Conservation (phyloP, 2,329 filamentous ascomycete species). For the Emergomyces orientalis region DNA sequence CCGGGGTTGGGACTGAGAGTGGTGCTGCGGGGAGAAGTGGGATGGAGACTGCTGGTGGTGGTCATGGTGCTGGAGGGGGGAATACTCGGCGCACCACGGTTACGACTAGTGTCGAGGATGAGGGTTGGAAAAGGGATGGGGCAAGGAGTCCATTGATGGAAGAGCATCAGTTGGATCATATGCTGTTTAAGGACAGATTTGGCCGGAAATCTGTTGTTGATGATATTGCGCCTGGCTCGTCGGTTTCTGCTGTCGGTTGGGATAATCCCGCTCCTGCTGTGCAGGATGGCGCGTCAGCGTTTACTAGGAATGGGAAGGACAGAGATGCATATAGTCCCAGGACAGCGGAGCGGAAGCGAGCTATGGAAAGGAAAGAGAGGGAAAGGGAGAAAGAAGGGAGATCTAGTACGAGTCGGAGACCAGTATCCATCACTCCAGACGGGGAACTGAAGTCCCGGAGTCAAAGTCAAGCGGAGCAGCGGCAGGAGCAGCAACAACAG, state of each 20-base stretch:
- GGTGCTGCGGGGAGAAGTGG: slow-evolving; percentile 4
- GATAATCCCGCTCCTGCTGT: slow-evolving; percentile 18
- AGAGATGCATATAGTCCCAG: slow-evolving; percentile 13
- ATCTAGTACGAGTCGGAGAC: slow-evolving; percentile 1
- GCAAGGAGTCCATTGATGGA: slow-evolving; percentile 33
- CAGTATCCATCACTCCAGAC: background rate
- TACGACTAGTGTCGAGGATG: slow-evolving; percentile 1
- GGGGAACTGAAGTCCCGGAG: slow-evolving; percentile 3
- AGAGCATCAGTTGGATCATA: slow-evolving; percentile 30
- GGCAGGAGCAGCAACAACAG: slow-evolving; percentile 8
- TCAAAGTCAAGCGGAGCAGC: slow-evolving; percentile 16
- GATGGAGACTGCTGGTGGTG: background rate
- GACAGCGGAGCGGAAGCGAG: background rate
- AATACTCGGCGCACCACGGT: slow-evolving; percentile 4
- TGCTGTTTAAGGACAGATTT: slow-evolving; percentile 25
- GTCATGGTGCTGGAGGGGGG: background rate
- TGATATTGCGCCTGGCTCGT: slow-evolving; percentile 31
- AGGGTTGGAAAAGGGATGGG: slow-evolving; percentile 13
- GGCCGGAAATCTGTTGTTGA: slow-evolving; percentile 18
- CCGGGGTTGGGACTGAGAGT: slow-evolving; percentile 18
- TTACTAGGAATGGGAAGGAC: slow-evolving; percentile 9
- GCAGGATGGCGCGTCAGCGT: slow-evolving; percentile 14
- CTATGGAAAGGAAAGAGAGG: slow-evolving; percentile 12
- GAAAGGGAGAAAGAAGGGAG: slow-evolving; percentile 17
- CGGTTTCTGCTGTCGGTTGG: slow-evolving; percentile 30